A percentile compares a stretch with the other conserved stretches of the same genome.
phyloP scores from a whole-genome alignment of 2,329 filamentous ascomycete species.

The Phaeosphaeriaceae sp. region DNA sequence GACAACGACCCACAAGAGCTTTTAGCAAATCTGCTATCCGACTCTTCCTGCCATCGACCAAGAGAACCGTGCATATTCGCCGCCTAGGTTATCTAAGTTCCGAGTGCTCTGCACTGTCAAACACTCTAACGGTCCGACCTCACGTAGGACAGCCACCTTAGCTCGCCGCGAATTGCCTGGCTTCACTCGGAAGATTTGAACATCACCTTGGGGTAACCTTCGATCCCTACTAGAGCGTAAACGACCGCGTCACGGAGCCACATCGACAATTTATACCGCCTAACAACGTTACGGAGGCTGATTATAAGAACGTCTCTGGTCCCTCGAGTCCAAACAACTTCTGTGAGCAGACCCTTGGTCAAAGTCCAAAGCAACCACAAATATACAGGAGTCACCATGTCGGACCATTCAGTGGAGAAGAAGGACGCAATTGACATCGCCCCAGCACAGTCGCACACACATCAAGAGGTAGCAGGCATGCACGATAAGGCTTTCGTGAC shows the following conservation, averaged over 20 bases:
- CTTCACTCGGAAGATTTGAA: not conserved
- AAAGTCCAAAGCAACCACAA: not conserved
- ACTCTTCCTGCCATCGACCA: conserved; percentile 4
- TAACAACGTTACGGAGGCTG: not conserved
- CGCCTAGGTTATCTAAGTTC: not conserved
- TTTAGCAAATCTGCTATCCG: conserved; percentile 15
- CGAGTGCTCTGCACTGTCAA: conserved; percentile 3
- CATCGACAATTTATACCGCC: not conserved
- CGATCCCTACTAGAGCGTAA: not conserved
- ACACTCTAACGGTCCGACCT: not conserved
- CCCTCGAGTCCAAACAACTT: not conserved
- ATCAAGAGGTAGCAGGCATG: conserved; percentile 29
- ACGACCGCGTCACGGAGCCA: not conserved
- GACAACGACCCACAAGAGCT: conserved; percentile 23
- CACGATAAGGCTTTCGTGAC: conserved; percentile 19
- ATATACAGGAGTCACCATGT: not conserved
- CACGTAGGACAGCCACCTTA: not conserved
- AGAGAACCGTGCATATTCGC: conserved; percentile 8
- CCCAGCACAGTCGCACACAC: conserved; percentile 18
- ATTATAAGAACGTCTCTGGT: conserved; percentile 8
- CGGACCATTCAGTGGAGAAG: conserved; percentile 17
- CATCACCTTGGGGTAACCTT: not conserved
- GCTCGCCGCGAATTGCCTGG: not conserved
- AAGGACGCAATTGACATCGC: conserved; percentile 25
- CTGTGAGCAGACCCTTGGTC: not conserved